These are phyloP conservation scores for Pichia phayaonensis DNA, from an alignment of 805 yeast species.

Conservation along the genomic window DNA sequence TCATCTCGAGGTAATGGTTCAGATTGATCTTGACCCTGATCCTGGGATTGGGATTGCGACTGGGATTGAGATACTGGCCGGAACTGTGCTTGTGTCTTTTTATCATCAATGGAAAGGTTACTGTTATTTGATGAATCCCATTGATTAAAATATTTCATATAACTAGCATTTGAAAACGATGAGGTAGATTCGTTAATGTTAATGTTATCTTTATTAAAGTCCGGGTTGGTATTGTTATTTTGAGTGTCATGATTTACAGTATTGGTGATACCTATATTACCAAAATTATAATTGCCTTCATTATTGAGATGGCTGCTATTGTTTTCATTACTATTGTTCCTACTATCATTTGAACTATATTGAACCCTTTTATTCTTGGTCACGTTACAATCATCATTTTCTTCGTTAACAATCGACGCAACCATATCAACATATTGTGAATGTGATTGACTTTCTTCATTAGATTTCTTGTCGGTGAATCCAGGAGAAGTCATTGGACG, in stretches of 20 bases:
- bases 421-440: constrained; percentile 13
- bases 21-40: neutral
- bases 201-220: neutral
- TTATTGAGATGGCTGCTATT: neutral
- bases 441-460: neutral
- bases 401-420: constrained; percentile 9
- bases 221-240: neutral
- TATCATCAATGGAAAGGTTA: neutral
- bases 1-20: neutral
- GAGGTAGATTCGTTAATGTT: neutral
- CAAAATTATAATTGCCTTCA: neutral
- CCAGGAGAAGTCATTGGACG: constrained; percentile 7
- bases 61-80: neutral
- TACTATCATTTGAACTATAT: neutral
- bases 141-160: neutral
- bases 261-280: constrained; percentile 10
- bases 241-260: neutral
- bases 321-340: neutral
- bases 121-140: neutral
- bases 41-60: neutral
- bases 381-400: neutral
- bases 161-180: neutral
- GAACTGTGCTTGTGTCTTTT: neutral
- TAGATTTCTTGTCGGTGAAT: neutral
- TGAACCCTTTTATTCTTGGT: neutral